Base-by-base conservation (phyloP, 2,329 filamentous ascomycete genomes). In the Colletotrichum sp. region DNA sequence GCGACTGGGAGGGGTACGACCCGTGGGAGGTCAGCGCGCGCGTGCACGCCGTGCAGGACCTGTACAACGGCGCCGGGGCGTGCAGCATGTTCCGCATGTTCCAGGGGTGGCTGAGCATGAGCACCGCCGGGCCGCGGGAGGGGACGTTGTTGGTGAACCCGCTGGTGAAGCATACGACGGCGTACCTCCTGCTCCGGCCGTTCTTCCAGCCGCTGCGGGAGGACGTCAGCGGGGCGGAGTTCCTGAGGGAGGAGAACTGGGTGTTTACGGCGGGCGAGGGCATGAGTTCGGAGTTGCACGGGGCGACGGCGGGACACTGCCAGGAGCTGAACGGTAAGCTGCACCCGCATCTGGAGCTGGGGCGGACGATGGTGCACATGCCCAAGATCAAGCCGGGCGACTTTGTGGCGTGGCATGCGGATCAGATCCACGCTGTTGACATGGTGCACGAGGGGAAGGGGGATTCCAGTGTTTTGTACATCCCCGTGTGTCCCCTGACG, bases 31-130 rank as follows among this genome's bases (percentile, higher is more conserved):
- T 92, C 0, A 92, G 90, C 77, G 90, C 91, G 8, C 90, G 96
- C 6, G 88, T 96, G 0, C 84, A 86, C 0, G 95, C 94, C 5
- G 89, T 92, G 4, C 93, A 91, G 76, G 93, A 98, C 83, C 85
- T 96, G 38, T 97, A 98, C 82, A 89, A 95, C 66, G 95, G 96
- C 1, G 89, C 95, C 0, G 96, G 96, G 0, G 93, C 94, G 1
- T 98, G 95, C 84, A 93, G 90, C 61, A 95, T 96, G 87, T 96
- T 98, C 84, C 91, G 96, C 52, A 94, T 95, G 89, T 96, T 95
- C 83, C 96, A 98, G 84, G 96, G 95, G 21, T 98, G 96, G 96
- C 84, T 98, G 68, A 91, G 91, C 75, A 93, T 98, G 89, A 95
- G 93, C 73, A 85, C 87, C n/a, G 93, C 92, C 0, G 92, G 89